Percentiles rank a stretch among this genome's conserved stretches.
phyloP scores from a whole-genome alignment of 768 basidiomycete species.

The Amanita rubescens region DNA sequence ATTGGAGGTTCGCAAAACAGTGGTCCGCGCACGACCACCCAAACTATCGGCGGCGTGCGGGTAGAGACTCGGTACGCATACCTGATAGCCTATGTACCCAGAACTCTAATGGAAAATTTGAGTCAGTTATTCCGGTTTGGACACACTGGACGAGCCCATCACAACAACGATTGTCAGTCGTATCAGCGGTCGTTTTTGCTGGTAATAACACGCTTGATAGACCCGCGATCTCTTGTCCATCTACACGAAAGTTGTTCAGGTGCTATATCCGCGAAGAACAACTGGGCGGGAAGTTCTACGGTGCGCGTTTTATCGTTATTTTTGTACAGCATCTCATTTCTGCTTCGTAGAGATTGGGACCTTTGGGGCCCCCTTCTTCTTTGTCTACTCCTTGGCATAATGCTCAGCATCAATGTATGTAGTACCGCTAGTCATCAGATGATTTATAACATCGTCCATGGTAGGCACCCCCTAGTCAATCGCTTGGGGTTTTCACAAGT shows the following conservation, averaged over 20 bases:
- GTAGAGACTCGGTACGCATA: slow-evolving; percentile 75
- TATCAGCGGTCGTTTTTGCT: not conserved
- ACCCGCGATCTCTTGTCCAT: slow-evolving; percentile 86
- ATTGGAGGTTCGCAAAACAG: slow-evolving; percentile 49
- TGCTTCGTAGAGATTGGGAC: slow-evolving; percentile 84
- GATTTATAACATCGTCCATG: not conserved
- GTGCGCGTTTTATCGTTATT: slow-evolving; percentile 30
- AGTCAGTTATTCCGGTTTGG: slow-evolving; percentile 65
- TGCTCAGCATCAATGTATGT: slow-evolving; percentile 78
- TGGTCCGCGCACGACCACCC: slow-evolving; percentile 39
- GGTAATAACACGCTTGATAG: slow-evolving; percentile 31
- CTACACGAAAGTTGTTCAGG: slow-evolving; percentile 88
- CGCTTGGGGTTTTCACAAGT: slow-evolving; percentile 85
- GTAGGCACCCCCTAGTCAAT: slow-evolving; percentile 80
- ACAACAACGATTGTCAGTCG: slow-evolving; percentile 74
- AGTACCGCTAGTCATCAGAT: not conserved
- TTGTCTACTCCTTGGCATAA: slow-evolving; percentile 70
- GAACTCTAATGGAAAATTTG: not conserved
- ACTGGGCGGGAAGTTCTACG: slow-evolving; percentile 73
- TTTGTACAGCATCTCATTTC: not conserved
- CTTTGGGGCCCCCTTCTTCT: slow-evolving; percentile 93
- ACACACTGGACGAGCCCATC: slow-evolving; percentile 91
- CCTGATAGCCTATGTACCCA: not conserved
- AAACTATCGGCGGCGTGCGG: slow-evolving; percentile 76
- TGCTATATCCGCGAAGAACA: slow-evolving; percentile 78